phyloP scores from a whole-genome alignment of 106 monocot species.

The Xerophyta viscosa region DNA sequence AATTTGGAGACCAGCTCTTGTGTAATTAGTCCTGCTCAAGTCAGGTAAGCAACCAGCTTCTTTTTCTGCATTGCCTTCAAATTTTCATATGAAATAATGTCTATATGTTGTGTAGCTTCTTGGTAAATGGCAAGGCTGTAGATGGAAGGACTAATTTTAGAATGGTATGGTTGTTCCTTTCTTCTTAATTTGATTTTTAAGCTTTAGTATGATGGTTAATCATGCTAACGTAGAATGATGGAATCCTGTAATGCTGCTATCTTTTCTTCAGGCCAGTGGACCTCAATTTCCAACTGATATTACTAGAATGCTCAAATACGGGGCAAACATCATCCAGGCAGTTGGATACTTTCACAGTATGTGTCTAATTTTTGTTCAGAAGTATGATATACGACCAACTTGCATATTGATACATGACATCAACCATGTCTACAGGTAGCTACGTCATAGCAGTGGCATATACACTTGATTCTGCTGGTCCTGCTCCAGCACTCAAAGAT shows the following conservation, averaged over 20 bases:
- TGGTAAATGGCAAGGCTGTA: conserved; percentile 82
- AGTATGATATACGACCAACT: not conserved
- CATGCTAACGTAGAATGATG: not conserved
- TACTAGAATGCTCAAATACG: conserved; percentile 84
- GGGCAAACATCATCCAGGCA: conserved; percentile 81
- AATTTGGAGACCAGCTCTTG: conserved; percentile 54
- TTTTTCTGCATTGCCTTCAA: not conserved
- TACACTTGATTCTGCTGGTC: conserved; percentile 14
- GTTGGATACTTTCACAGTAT: conserved; percentile 78
- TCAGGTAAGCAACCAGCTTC: conserved; percentile 35
- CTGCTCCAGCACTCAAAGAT: conserved; percentile 37
- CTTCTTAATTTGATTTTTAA: not conserved
- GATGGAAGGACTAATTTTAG: conserved; percentile 64
- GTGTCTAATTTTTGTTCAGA: not conserved
- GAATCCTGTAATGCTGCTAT: not conserved
- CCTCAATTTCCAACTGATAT: conserved; percentile 94
- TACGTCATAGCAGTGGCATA: conserved; percentile 24
- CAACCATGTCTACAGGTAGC: not conserved
- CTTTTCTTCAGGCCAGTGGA: conserved; percentile 50
- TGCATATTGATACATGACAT: not conserved
- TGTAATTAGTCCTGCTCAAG: conserved; percentile 40
- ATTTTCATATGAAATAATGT: not conserved
- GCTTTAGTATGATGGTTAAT: not conserved
- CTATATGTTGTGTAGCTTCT: conserved; percentile 33
- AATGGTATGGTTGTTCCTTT: conserved; percentile 17